These are phyloP conservation scores for Diutina scorzettiae DNA, from an alignment of 1,139 yeast genomes.

Conservation along the genomic window DNA sequence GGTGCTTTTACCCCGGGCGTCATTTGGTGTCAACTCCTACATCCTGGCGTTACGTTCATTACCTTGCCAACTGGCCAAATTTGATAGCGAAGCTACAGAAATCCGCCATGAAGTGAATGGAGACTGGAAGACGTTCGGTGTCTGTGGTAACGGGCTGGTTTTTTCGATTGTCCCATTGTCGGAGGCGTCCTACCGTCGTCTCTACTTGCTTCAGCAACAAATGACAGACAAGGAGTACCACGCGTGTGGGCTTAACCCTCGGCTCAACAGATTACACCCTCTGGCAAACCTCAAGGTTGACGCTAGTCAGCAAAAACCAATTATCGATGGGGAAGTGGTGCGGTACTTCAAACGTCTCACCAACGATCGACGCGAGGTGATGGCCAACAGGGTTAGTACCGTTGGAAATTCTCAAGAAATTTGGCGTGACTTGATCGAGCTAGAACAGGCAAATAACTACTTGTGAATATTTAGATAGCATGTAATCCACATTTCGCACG, in stretches of 20 bases:
- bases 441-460: constrained; percentile 25
- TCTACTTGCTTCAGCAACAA: constrained; percentile 83
- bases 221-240: constrained; percentile 66
- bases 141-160: constrained; percentile 70
- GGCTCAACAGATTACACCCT: constrained; percentile 45
- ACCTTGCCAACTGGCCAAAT: background rate
- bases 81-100: constrained; percentile 1
- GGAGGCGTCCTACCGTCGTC: constrained; percentile 66
- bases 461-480: constrained; percentile 8
- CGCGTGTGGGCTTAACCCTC: constrained; percentile 72
- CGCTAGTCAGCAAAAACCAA: constrained; percentile 28
- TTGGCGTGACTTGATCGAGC: constrained; percentile 56
- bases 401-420: constrained; percentile 42
- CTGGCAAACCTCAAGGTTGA: background rate
- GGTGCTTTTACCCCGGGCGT: constrained; percentile 54
- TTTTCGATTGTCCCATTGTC: constrained; percentile 63
- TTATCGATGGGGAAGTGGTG: constrained; percentile 50
- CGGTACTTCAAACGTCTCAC: constrained; percentile 41
- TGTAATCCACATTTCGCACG: background rate
- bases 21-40: constrained; percentile 55
- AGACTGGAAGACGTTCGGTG: constrained; percentile 39
- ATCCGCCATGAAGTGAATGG: background rate
- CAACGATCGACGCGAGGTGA: constrained; percentile 41
- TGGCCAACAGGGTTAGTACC: constrained; percentile 43
- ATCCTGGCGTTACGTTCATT: background rate